Evolutionary conservation across 768 basidiomycete species (phyloP).

Genomic region (Glaciozyma martinii): DNA sequence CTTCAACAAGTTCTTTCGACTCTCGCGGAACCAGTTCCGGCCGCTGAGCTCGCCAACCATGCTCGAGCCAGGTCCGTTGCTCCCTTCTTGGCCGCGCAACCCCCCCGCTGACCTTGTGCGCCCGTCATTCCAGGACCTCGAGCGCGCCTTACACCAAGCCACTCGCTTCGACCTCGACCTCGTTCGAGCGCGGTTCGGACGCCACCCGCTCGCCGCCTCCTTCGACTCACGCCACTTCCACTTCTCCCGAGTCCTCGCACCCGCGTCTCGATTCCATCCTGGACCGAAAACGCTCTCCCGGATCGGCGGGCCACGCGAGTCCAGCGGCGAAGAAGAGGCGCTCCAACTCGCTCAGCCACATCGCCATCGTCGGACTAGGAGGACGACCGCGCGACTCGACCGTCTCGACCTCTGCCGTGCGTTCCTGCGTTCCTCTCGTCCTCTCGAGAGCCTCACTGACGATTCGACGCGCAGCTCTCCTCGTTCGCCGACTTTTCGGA

Average conservation of each 20-base stretch:
- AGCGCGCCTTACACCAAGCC: background rate
- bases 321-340: background rate
- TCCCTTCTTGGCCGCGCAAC: background rate
- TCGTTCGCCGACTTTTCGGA: slow-evolving; percentile 8
- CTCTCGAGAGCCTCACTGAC: background rate
- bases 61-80: background rate
- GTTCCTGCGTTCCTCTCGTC: background rate
- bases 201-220: background rate
- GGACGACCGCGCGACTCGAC: background rate
- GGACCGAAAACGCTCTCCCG: background rate
- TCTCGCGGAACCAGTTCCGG: background rate
- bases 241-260: background rate
- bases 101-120: too few relatives aligned
- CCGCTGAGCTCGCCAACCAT: background rate
- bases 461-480: background rate
- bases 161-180: background rate
- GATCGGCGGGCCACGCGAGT: background rate
- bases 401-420: background rate
- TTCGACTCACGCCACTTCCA: background rate
- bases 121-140: background rate
- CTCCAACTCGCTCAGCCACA: background rate
- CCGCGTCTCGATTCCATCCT: background rate
- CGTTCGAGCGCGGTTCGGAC: background rate
- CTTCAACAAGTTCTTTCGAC: background rate
- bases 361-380: background rate